A percentile compares a stretch with the other conserved stretches of the same genome.
These are phyloP conservation scores for Trichocladium uniseriatum DNA, from an alignment of 495 filamentous ascomycete genomes.

Conservation along the genomic window DNA sequence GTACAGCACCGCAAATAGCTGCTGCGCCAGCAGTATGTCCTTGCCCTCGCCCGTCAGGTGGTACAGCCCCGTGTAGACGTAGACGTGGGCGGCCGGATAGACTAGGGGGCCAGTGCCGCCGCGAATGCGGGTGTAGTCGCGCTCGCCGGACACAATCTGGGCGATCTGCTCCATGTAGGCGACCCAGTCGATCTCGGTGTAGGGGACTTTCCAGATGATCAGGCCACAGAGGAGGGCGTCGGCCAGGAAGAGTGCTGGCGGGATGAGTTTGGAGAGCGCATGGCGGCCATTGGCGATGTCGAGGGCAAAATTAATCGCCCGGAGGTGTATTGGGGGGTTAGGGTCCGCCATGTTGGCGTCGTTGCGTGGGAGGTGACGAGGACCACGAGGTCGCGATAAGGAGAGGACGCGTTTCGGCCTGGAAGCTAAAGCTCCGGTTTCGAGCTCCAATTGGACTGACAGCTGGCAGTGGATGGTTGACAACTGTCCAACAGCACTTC, in stretches of 20 bases:
- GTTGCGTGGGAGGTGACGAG: no score
- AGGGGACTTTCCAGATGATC: conserved; percentile 79
- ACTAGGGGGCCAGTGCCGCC: conserved; percentile 89
- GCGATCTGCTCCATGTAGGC: conserved; percentile 92
- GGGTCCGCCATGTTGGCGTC: conserved; percentile 7
- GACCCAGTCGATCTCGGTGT: conserved; percentile 97
- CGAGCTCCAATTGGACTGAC: not conserved
- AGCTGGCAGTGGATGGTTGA: not conserved
- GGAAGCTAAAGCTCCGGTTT: no score
- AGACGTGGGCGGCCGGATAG: conserved; percentile 89
- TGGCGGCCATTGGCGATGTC: conserved; percentile 36
- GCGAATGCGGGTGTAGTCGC: conserved; percentile 76
- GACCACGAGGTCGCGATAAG: no score
- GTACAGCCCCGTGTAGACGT: conserved; percentile 76
- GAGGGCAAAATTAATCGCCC: conserved; percentile 17
- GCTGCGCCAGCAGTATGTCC: conserved; percentile 71
- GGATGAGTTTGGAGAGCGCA: conserved; percentile 31
- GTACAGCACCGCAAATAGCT: conserved; percentile 71
- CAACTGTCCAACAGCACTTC: not conserved
- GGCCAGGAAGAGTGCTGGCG: conserved; percentile 56
- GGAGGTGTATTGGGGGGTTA: conserved; percentile 7
- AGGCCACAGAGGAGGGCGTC: conserved; percentile 66
- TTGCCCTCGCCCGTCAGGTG: conserved; percentile 64
- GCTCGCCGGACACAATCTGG: conserved; percentile 72
- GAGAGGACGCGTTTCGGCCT: no score